phyloP scores from a whole-genome alignment of 148 eudicot species.

The Rhododendron vialii region DNA sequence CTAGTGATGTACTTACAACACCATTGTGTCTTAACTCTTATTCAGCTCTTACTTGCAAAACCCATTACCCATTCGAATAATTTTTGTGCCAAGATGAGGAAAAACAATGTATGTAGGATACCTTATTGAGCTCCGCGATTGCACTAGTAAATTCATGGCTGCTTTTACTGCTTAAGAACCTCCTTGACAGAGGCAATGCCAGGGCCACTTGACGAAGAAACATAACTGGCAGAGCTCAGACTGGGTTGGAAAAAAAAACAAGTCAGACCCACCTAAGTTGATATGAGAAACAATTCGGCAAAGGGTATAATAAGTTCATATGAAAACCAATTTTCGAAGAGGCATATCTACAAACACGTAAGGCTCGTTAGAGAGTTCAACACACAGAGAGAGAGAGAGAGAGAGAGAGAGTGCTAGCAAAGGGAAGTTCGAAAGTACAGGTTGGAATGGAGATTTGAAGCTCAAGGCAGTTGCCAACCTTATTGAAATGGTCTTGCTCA shows the following conservation, averaged over 20 bases:
- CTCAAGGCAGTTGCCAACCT: not conserved
- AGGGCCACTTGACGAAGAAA: not conserved
- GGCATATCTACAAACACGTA: constrained; percentile 25
- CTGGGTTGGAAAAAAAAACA: not conserved
- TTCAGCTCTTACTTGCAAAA: not conserved
- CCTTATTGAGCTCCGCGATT: constrained; percentile 81
- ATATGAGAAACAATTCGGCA: not conserved
- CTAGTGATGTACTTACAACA: not conserved
- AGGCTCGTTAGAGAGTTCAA: not conserved
- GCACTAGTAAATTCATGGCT: constrained; percentile 38
- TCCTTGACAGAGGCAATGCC: constrained; percentile 14
- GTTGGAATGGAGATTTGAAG: not conserved
- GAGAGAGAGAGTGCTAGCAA: not conserved
- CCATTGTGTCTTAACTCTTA: not conserved
- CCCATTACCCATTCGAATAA: not conserved
- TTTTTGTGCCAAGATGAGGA: not conserved
- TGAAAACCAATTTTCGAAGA: constrained; percentile 1
- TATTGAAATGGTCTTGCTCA: not conserved
- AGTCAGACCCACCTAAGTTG: not conserved
- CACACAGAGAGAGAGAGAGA: not conserved
- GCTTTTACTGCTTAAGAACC: constrained; percentile 33
- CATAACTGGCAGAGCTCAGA: not conserved
- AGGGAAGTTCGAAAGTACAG: not conserved
- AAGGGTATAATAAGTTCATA: not conserved
- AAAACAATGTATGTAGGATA: not conserved